Percentiles rank a stretch among this genome's conserved stretches.
These are phyloP conservation scores for Fusarium duplospermum DNA, from an alignment of 2,329 filamentous ascomycete species.

Conservation along the genomic window DNA sequence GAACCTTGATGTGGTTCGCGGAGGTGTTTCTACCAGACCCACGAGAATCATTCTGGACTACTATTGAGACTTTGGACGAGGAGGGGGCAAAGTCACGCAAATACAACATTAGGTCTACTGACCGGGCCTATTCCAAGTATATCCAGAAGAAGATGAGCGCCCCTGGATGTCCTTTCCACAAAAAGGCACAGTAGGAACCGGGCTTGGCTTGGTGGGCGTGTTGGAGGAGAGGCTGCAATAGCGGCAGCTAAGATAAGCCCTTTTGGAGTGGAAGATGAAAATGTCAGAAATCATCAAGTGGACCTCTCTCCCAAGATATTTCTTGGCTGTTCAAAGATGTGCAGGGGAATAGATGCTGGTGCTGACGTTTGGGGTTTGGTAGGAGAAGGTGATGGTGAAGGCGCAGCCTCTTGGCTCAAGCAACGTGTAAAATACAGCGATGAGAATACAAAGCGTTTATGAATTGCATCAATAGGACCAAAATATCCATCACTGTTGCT, in stretches of 20 bases:
- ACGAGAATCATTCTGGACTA: background rate
- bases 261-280: background rate
- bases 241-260: background rate
- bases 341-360: background rate
- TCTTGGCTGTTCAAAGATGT: background rate
- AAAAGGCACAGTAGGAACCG: background rate
- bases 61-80: background rate
- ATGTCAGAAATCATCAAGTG: background rate
- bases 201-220: background rate
- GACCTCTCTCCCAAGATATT: background rate
- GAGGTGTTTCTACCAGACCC: slow-evolving; percentile 9
- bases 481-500: background rate
- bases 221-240: background rate
- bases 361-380: background rate
- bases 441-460: background rate
- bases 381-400: background rate
- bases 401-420: background rate
- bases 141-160: background rate
- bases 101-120: background rate
- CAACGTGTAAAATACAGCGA: background rate
- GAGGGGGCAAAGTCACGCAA: background rate
- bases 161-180: slow-evolving; percentile 4
- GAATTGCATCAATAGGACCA: background rate
- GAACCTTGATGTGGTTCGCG: slow-evolving; percentile 4
- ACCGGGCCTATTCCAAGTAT: background rate